Percentiles rank a stretch among this genome's conserved stretches.
These are phyloP conservation scores for Neopestalotiopsis clavispora DNA, from an alignment of 2,329 filamentous ascomycete genomes.

Conservation along the genomic window DNA sequence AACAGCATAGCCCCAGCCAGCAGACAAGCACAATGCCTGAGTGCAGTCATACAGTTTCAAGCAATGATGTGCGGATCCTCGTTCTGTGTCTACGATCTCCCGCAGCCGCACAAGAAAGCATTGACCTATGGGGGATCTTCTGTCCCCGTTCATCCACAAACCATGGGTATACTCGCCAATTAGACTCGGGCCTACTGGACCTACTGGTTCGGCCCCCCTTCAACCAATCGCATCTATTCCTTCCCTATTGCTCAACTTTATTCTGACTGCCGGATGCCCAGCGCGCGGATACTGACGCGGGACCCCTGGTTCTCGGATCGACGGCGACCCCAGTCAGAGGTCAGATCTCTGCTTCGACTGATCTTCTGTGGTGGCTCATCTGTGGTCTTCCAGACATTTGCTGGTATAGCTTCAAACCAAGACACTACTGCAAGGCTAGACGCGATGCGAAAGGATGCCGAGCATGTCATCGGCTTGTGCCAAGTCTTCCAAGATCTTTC, in stretches of 20 bases:
- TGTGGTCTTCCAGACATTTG: conserved; percentile 13
- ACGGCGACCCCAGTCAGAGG: neutral
- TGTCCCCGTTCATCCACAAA: neutral
- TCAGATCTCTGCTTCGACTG: conserved; percentile 18
- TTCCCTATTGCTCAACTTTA: conserved; percentile 1
- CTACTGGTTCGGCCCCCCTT: neutral
- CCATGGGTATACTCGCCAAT: neutral
- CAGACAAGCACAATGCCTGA: neutral
- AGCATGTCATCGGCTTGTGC: conserved; percentile 5
- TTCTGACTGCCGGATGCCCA: conserved; percentile 10
- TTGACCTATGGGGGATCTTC: neutral
- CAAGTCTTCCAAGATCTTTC: conserved; percentile 17
- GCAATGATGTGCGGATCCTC: conserved; percentile 14
- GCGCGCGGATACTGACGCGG: neutral
- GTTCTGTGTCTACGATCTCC: conserved; percentile 11
- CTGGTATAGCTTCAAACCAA: conserved; percentile 13
- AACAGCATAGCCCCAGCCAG: conserved; percentile 12
- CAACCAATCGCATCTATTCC: conserved; percentile 16
- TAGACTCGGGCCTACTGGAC: neutral
- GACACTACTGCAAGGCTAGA: neutral
- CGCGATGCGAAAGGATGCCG: neutral
- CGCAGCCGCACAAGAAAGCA: conserved; percentile 1
- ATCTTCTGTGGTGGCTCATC: conserved; percentile 10
- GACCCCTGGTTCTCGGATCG: neutral
- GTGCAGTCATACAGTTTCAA: neutral